Evolutionary conservation across 2,329 filamentous ascomycete species (phyloP).

Genomic region (Magnaporthales sp.): DNA sequence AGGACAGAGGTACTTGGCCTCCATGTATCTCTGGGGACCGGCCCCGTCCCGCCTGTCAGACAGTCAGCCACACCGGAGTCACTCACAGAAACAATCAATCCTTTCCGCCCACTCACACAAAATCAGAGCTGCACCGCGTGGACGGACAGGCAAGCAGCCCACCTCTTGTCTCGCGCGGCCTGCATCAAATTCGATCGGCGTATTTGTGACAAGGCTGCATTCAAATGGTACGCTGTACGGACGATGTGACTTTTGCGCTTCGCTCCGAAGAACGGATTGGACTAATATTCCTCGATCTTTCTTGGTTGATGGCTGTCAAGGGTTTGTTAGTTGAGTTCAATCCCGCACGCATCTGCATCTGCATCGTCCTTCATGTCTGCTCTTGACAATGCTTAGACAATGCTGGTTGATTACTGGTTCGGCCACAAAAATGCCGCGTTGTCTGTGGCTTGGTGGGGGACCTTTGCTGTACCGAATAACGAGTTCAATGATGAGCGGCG

Average conservation of each 20-base stretch:
- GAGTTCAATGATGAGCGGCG: background rate
- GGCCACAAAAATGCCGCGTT: background rate
- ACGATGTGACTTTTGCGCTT: background rate
- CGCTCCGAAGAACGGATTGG: background rate
- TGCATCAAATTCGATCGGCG: background rate
- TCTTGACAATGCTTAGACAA: background rate
- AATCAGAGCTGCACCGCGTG: background rate
- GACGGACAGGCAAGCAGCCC: background rate
- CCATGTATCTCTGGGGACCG: background rate
- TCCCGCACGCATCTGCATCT: too few species aligned
- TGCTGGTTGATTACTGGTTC: background rate
- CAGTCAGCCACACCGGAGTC: background rate
- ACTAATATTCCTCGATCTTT: background rate
- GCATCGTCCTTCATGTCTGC: background rate
- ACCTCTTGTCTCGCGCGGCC: background rate
- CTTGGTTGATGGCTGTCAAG: background rate
- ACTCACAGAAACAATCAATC: background rate
- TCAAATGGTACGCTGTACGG: background rate
- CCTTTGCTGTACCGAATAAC: background rate
- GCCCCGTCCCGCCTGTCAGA: background rate
- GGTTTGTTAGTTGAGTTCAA: background rate
- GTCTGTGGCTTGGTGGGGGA: background rate
- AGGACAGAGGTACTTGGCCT: background rate
- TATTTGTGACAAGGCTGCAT: background rate
- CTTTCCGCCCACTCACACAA: background rate